Base-by-base conservation (phyloP, 2,329 filamentous ascomycete species). In the Penicillium capsulatum region DNA sequence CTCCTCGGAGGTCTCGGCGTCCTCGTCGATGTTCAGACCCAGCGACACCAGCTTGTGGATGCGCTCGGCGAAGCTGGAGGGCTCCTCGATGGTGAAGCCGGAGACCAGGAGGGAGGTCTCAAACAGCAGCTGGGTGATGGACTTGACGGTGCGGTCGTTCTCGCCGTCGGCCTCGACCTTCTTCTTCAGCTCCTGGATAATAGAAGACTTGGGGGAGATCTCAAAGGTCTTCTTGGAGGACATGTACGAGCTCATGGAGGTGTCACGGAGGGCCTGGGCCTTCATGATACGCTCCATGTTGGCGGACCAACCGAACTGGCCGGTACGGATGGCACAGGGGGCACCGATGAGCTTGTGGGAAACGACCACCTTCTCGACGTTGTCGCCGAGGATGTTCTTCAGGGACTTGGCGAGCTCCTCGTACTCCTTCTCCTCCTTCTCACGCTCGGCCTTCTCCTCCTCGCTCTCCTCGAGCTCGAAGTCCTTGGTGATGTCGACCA, bases 221-320 rank as follows among this genome's bases (percentile, higher is more conserved):
- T 98, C 92, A 59, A 98, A 97, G 20, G 92, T 98, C 88, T 98
- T 98, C 90, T 98, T 98, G 69, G 91, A 97, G 55, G 88, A 94
- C 92, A 98, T 98, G 86, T 98, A 98, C 61, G 88, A 94, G 74
- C 81, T 88, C 92, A 98, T 98, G 64, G 90, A 96, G 58, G 92
- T 98, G 77, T 98, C 92, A 76, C 92, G 92, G 64, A 98, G 91
- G 65, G 92, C 92, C 80, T 98, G 92, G 17, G 92, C 92, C 85
- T 98, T 98, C 92, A 98, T 98, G 83, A 98, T 98, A 79, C 92
- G 92, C 82, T 98, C 92, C 92, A 98, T 98, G 83, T 98, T 98
- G 68, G 92, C 92, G 42, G 91, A 97, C 92, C 92, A 98, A 74
- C 92, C 92, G 72, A 98, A 98, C 76, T 97, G 92, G 65, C 92